Conservation (phyloP, 2,329 filamentous ascomycete genomes). For the Colletotrichum australisinense region DNA sequence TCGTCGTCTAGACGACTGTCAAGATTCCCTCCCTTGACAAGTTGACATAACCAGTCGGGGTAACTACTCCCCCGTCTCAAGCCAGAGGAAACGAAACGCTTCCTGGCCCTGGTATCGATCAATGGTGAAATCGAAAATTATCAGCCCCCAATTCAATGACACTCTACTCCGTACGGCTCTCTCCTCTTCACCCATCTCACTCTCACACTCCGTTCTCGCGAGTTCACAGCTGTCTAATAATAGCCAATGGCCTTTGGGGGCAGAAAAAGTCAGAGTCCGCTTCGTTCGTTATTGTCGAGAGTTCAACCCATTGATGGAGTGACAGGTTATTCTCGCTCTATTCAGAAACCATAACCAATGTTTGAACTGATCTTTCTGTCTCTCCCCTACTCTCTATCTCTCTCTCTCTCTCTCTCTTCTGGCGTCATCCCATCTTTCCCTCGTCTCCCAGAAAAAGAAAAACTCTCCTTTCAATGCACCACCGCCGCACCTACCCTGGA, state of each 20-base stretch:
- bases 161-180: no score
- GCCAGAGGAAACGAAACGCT: conserved; percentile 25
- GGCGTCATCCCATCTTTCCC: conserved; percentile 17
- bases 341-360: conserved; percentile 3
- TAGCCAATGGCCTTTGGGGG: conserved; percentile 2
- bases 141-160: neutral
- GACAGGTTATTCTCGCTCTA: neutral
- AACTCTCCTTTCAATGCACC: neutral
- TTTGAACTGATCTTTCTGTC: conserved; percentile 16
- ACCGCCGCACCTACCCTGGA: neutral
- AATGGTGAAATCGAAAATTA: neutral
- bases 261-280: neutral
- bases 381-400: neutral
- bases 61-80: neutral
- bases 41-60: neutral
- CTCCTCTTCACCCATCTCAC: no score
- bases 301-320: conserved; percentile 14
- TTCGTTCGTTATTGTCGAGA: neutral
- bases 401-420: neutral
- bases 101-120: neutral
- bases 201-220: neutral
- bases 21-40: no score
- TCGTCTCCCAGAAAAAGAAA: neutral
- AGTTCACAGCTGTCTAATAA: conserved; percentile 3
- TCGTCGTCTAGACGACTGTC: neutral